Percentiles rank a stretch among this genome's conserved stretches.
These are phyloP conservation scores for Cladosporium sp. DNA, from an alignment of 2,329 filamentous ascomycete species.

Conservation along the genomic window DNA sequence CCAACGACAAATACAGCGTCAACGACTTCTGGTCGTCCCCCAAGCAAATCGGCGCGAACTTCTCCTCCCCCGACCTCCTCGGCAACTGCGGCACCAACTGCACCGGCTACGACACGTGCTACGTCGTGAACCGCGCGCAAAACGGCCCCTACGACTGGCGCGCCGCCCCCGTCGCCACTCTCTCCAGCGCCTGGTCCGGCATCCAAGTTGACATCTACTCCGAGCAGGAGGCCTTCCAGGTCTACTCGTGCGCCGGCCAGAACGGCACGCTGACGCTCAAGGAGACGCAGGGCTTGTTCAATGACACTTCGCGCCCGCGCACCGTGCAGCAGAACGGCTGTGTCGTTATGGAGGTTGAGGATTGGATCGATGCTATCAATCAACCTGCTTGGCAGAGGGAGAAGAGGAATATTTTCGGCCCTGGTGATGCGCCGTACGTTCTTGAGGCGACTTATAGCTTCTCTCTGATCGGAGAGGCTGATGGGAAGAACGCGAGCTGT, in stretches of 20 bases:
- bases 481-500: not conserved
- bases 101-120: constrained; percentile 80
- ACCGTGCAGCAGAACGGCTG: constrained; percentile 75
- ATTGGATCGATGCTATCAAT: constrained; percentile 93
- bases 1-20: constrained; percentile 62
- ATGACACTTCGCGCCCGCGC: constrained; percentile 52
- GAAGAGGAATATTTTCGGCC: constrained; percentile 47
- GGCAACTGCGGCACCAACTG: constrained; percentile 79
- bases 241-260: constrained; percentile 78
- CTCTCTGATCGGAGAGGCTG: constrained; percentile 28
- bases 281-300: constrained; percentile 61
- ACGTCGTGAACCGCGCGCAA: constrained; percentile 59
- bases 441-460: constrained; percentile 44
- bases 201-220: constrained; percentile 78
- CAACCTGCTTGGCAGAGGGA: constrained; percentile 82
- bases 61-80: constrained; percentile 57
- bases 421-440: constrained; percentile 39
- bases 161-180: constrained; percentile 56
- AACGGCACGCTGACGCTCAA: constrained; percentile 65
- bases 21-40: constrained; percentile 80
- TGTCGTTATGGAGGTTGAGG: constrained; percentile 85
- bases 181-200: constrained; percentile 72
- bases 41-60: constrained; percentile 72
- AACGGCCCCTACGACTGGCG: constrained; percentile 62
- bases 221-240: constrained; percentile 83